phyloP scores from a whole-genome alignment of 2,329 filamentous ascomycete species.

The Pseudogymnoascus destructans region DNA sequence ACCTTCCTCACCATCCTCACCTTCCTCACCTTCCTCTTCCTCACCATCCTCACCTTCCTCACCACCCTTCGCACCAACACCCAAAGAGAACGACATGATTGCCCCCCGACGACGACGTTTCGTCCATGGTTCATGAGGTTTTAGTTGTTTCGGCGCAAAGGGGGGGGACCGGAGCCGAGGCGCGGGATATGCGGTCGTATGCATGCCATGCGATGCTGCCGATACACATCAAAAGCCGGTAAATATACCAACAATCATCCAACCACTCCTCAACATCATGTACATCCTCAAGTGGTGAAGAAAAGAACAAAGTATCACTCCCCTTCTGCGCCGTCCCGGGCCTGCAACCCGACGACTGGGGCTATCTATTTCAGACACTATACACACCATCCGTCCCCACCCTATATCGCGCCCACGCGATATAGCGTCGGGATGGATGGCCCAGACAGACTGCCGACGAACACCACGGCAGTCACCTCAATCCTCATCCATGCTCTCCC shows the following conservation, averaged over 20 bases:
- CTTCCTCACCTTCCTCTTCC: too few species aligned
- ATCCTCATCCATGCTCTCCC: slow-evolving; percentile 40
- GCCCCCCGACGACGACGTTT: background rate
- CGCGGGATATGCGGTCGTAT: background rate
- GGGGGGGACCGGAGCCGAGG: background rate
- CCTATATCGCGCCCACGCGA: background rate
- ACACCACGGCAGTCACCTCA: background rate
- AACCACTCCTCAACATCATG: background rate
- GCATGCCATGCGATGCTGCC: background rate
- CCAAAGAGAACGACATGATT: background rate
- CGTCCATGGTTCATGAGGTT: background rate
- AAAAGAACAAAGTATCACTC: background rate
- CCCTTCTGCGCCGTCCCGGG: background rate
- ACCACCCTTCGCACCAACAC: too few species aligned
- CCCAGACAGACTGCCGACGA: too few species aligned
- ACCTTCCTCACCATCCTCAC: too few species aligned
- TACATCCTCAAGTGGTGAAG: background rate
- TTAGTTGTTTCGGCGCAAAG: background rate
- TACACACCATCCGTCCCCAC: background rate
- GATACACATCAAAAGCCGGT: background rate
- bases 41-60: too few species aligned
- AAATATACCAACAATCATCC: background rate
- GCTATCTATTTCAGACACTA: background rate
- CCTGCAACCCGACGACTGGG: background rate
- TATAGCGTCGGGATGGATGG: too few species aligned